These are phyloP conservation scores for Globisporangium paroecandrum DNA, from an alignment of 352 stramenopile species.

Conservation along the genomic window DNA sequence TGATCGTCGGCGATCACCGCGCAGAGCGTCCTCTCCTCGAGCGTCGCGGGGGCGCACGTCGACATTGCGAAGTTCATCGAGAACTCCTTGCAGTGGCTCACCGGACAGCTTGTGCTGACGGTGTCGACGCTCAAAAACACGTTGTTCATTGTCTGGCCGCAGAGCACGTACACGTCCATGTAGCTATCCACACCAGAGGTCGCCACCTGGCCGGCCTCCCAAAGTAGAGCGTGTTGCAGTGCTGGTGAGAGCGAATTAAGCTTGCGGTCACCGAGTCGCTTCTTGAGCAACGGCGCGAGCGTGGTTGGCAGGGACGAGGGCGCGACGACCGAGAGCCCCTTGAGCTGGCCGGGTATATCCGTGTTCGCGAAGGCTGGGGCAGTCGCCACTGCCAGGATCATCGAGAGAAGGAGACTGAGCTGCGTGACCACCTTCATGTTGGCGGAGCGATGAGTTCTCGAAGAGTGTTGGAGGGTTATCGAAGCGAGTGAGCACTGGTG, in stretches of 20 bases:
- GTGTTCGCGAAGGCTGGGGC: neutral
- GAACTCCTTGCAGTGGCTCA: conserved; percentile 33
- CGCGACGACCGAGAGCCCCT: neutral
- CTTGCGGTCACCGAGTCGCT: neutral
- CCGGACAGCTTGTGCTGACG: conserved; percentile 17
- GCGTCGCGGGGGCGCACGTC: conserved; percentile 16
- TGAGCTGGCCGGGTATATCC: neutral
- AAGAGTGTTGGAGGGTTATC: neutral
- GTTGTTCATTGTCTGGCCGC: conserved; percentile 37
- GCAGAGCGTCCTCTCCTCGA: conserved; percentile 21
- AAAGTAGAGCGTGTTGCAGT: neutral
- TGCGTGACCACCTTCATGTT: neutral
- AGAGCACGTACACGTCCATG: conserved; percentile 31
- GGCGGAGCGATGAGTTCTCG: neutral
- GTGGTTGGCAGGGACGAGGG: neutral
- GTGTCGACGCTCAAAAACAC: conserved; percentile 21
- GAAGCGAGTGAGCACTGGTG: neutral
- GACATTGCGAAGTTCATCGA: conserved; percentile 23
- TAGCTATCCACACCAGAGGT: neutral
- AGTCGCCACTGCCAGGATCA: neutral
- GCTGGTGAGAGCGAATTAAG: neutral
- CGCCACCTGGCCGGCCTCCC: neutral
- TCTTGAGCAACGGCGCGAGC: neutral
- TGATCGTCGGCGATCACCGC: conserved; percentile 11
- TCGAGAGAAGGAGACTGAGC: neutral